Base-by-base conservation (phyloP, 768 basidiomycete genomes). In the Fomitopsis pulvina region DNA sequence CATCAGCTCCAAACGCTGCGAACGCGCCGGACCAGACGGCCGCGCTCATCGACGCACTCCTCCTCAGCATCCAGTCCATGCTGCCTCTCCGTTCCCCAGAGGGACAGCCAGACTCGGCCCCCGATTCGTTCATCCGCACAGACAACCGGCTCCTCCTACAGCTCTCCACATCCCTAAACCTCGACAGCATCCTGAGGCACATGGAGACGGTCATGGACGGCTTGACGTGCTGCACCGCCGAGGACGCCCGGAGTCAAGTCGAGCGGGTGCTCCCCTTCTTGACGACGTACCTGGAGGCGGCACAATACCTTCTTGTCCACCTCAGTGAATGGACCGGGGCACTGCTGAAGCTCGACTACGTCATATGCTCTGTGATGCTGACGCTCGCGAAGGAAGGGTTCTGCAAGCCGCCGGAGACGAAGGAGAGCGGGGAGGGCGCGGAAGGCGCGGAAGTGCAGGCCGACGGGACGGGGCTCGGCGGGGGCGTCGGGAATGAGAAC, bases 391-490 rank as follows among this genome's bases (percentile, higher is more conserved):
- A 78, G 38, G 79, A 95, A 64, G 96, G 96, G 3, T 98, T 97
- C 70, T 99, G 96, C 68, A 81, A 85, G 58, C 94, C 96, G 1
- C 78, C 80, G 4, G 92, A 97, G 21, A 63, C 62, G 12, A 78
- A 83, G 4, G 84, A 85, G 30, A 70, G 68, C 16, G 73, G 70
- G 11, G 67, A 70, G 3, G 78, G 68, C 1, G 71, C 70, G 4
- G 74, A 75, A 3, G 79, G 74, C 18, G 70, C 73, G 14, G 65
- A 70, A 8, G 72, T 74, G n/a, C 68, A 71, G 21, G 72, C 74
- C 5, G 88, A 76, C 29, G 95, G 95, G 4, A 79, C 87, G 2
- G 96, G 96, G 3, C 69, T 99, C 45, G 96, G 96, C 2, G 82
- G 88, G 57, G 96, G 96, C 1, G 72, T 77, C 2, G 96, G 96